Conservation (phyloP, 2,329 filamentous ascomycete species). For the Alternaria atra region DNA sequence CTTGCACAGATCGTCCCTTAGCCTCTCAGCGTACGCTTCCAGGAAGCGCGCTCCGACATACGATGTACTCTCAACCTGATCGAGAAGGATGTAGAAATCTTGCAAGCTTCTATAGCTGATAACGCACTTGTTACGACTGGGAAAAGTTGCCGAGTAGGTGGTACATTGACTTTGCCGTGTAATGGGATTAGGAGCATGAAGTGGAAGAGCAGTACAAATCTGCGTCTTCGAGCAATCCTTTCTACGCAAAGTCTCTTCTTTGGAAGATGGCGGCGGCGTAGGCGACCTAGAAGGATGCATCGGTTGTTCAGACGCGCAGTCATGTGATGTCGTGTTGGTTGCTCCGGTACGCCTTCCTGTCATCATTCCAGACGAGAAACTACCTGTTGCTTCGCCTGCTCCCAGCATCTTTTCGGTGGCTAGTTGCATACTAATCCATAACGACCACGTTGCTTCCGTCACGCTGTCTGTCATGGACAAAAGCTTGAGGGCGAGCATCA, state of each 20-base stretch:
- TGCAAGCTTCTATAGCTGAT: constrained; percentile 33
- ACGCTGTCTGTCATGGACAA: constrained; percentile 29
- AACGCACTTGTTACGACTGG: neutral
- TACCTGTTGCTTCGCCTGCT: neutral
- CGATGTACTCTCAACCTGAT: constrained; percentile 33
- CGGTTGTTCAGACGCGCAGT: constrained; percentile 10
- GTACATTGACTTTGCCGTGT: neutral
- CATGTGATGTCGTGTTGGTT: constrained; percentile 21
- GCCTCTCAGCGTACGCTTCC: constrained; percentile 27
- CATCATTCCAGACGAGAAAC: neutral
- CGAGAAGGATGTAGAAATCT: constrained; percentile 40
- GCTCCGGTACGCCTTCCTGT: neutral
- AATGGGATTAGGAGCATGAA: neutral
- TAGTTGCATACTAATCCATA: constrained; percentile 33
- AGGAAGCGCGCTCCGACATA: constrained; percentile 21
- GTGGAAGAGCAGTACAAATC: neutral
- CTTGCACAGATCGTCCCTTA: constrained; percentile 32
- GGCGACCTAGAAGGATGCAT: neutral
- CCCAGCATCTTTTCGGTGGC: constrained; percentile 10
- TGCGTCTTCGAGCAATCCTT: neutral
- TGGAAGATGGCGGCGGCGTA: neutral
- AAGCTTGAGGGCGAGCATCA: constrained; percentile 32
- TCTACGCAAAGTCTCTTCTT: neutral
- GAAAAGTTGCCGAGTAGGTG: neutral
- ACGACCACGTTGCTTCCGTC: constrained; percentile 26